Base-by-base conservation (phyloP, 2,329 filamentous ascomycete genomes). In the Colletotrichum somersetense region DNA sequence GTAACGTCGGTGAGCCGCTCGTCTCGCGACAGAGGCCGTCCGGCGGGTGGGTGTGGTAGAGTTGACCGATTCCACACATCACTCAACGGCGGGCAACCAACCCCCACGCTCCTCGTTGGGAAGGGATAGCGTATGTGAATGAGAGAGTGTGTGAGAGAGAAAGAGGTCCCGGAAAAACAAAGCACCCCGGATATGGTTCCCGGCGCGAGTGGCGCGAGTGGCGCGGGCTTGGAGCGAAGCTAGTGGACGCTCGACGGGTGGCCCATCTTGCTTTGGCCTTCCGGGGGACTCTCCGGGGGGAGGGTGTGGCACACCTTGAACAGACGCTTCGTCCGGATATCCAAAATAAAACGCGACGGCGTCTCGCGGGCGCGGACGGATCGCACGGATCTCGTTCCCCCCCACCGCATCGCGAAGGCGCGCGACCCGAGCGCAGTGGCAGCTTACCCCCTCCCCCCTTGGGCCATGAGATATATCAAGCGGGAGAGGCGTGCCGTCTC, bases 371-470 rank as follows among this genome's bases (percentile, higher is more conserved):
- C 38, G 46, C 46, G 59, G 33, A 20, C 53, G 33, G 55, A 35
- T 18, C 26, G 59, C 59, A 62, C 59, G 59, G 59, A 50, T 46
- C 63, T 30, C 53, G 10, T 30, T 30, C 3, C 35, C 26, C 44
- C 44, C n/a, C n/a, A n/a, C n/a, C 20, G 2, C 4, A 23, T 5
- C 8, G 23, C 20, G 20, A 23, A 40, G n/a, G 23, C 35, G 23
- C 5, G 52, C n/a, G 52, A 61, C 52, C 66, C 50, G 66, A 65
- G 66, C 66, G 52, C 44, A 64, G 52, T 10, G 12, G 46, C n/a
- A 46, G 8, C 11, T 40, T 50, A 7, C n/a, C 16, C 12, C 35
- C 26, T 26, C 26, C n/a, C 33, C 5, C 16, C 26, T 18, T 4
- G 5, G 35, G 20, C 40, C 42, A 16, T 20, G 44, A 26, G 30